These are phyloP conservation scores for Tuber borchii DNA, from an alignment of 495 filamentous ascomycete species.

Conservation along the genomic window DNA sequence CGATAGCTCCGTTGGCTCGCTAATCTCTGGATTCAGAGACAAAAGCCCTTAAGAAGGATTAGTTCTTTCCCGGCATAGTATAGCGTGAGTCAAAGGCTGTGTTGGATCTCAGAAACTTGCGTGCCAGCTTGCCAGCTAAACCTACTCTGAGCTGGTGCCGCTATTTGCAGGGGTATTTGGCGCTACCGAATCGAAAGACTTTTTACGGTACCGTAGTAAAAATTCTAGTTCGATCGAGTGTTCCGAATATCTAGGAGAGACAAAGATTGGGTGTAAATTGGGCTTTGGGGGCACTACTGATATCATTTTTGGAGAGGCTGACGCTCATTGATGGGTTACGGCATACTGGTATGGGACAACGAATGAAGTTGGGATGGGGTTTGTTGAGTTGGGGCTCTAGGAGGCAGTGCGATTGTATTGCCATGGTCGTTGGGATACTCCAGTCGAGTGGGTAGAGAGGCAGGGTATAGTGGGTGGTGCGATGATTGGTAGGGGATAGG, in stretches of 20 bases:
- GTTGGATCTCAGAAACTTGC: too few relatives aligned
- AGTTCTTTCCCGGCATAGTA: too few relatives aligned
- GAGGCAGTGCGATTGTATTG: not conserved
- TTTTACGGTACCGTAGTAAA: too few relatives aligned
- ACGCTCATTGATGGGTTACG: not conserved
- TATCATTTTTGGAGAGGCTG: not conserved
- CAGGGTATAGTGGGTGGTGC: not conserved
- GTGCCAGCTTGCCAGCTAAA: too few relatives aligned
- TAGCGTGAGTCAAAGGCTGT: too few relatives aligned
- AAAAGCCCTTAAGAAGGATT: too few relatives aligned
- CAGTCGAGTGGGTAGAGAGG: not conserved
- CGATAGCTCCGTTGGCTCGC: too few relatives aligned
- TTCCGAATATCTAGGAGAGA: not conserved
- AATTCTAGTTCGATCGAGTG: not conserved
- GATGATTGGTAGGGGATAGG: not conserved
- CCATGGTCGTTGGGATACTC: not conserved
- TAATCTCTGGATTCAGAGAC: too few relatives aligned
- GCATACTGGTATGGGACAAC: not conserved
- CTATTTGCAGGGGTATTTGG: too few relatives aligned
- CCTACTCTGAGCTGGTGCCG: too few relatives aligned
- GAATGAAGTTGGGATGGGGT: not conserved
- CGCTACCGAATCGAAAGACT: too few relatives aligned
- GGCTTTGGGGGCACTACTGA: not conserved
- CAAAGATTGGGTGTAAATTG: not conserved
- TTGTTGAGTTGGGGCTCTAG: not conserved